Evolutionary conservation across 108 stramenopile genomes (phyloP).

Genomic region (Cyclotella kingstonii): DNA sequence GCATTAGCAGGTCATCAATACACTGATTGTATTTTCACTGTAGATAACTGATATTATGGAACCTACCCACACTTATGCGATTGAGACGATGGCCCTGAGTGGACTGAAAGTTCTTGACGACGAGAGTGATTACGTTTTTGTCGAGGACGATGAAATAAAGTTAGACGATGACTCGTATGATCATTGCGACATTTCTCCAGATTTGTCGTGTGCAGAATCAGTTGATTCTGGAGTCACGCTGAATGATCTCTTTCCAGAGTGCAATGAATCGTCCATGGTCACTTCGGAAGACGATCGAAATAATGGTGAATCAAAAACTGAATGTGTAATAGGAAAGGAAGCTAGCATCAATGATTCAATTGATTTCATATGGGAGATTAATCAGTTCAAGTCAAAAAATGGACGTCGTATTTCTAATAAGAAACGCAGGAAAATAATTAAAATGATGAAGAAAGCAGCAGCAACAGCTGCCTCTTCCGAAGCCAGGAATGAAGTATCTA

Average conservation of each 20-base stretch:
- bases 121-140: conserved; percentile 43
- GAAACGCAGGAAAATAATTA: conserved; percentile 63
- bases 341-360: neutral
- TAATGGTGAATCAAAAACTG: conserved; percentile 3
- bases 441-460: conserved; percentile 70
- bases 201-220: conserved; percentile 41
- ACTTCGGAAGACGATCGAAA: conserved; percentile 11
- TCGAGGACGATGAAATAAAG: conserved; percentile 20
- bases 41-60: conserved; percentile 1
- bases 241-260: conserved; percentile 24
- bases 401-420: conserved; percentile 68
- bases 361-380: conserved; percentile 1
- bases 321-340: neutral
- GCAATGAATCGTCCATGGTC: conserved; percentile 1
- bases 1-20: neutral
- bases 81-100: conserved; percentile 2
- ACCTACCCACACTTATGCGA: neutral
- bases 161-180: conserved; percentile 34
- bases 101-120: conserved; percentile 29
- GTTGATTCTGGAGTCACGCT: conserved; percentile 40
- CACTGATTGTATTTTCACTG: neutral
- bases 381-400: neutral
- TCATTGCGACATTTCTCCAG: conserved; percentile 42
- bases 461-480: conserved; percentile 45
- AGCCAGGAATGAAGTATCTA: neutral